Percentiles rank a stretch among this genome's conserved stretches.
These are phyloP conservation scores for Hypomyces perniciosus DNA, from an alignment of 2,329 filamentous ascomycete species.

Conservation along the genomic window DNA sequence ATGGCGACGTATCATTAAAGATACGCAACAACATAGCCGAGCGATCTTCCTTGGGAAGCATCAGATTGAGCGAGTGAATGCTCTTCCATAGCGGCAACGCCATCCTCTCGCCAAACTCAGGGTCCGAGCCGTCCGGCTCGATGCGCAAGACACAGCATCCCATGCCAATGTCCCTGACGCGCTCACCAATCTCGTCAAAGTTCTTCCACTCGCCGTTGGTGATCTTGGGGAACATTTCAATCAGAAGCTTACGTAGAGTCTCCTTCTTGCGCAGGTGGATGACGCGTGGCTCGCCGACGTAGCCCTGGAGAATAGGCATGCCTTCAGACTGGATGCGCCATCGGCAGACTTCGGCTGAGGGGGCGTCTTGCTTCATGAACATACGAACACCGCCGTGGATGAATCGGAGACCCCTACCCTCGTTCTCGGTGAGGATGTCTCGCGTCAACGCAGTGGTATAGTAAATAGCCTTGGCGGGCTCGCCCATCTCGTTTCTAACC, in stretches of 20 bases:
- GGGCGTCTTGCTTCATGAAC: conserved; percentile 97
- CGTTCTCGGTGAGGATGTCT: conserved; percentile 80
- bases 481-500: conserved; percentile 86
- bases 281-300: conserved; percentile 73
- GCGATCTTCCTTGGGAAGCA: conserved; percentile 96
- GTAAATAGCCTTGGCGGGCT: conserved; percentile 91
- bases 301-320: conserved; percentile 83
- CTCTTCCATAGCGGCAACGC: conserved; percentile 92
- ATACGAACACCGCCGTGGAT: conserved; percentile 97
- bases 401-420: conserved; percentile 87
- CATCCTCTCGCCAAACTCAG: conserved; percentile 66
- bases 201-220: conserved; percentile 65
- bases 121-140: conserved; percentile 62
- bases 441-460: conserved; percentile 83
- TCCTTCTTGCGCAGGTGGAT: conserved; percentile 69
- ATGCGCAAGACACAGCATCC: conserved; percentile 88
- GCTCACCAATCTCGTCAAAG: conserved; percentile 82
- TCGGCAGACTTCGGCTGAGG: conserved; percentile 76
- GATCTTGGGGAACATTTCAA: conserved; percentile 96
- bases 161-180: conserved; percentile 72
- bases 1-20: conserved; percentile 81
- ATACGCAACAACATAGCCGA: conserved; percentile 85
- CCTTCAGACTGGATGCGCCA: conserved; percentile 97
- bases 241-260: conserved; percentile 74
- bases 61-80: conserved; percentile 85